Base-by-base conservation (phyloP, 2,329 filamentous ascomycete species). In the Epichloe elymi region DNA sequence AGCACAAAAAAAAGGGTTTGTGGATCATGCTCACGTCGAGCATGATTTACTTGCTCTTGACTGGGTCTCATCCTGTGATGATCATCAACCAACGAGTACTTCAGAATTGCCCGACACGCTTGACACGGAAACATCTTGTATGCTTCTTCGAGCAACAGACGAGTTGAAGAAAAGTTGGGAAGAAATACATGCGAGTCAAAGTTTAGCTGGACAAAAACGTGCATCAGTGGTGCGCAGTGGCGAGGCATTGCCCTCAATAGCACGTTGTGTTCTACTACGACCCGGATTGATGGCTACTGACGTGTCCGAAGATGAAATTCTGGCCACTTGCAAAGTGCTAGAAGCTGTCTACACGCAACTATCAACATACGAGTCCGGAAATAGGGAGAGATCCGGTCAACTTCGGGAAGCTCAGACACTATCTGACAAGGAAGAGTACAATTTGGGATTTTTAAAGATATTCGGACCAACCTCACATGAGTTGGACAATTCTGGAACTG, bases 11-110 rank as follows among this genome's bases (percentile, higher is more conserved):
- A 19, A 30, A 1, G 42, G 49, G 14, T 41, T n/a, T 5, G 11
- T 51, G 8, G 39, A 44, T 6, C 43, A 42, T 4, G 23, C 23
- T 4, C 42, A 26, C 20, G 14, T 35, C 19, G 44, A 40, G n/a
- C 36, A 11, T 23, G 48, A 37, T 5, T 23, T 44, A 30, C 47
- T 46, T 33, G 45, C 82, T 38, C 75, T 76, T 56, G 66, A 69
- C 14, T 82, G 79, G 72, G 79, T 83, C 36, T 71, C 76, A 57
- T 74, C 77, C 20, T 83, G 86, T 58, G 79, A 78, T 26, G 40
- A 12, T 19, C 33, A 26, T 15, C 5, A n/a, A 74, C 76, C 45
- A 74, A 6, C n/a, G 5, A 20, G 37, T 33, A 23, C 10, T n/a
- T 5, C 41, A 19, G 48, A 49, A 36, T 4, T 19, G 8, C 19